Evolutionary conservation across 768 basidiomycete species (phyloP), one percentile per base, ranked within the genome.

Genomic region (Cyathus striatus): DNA sequence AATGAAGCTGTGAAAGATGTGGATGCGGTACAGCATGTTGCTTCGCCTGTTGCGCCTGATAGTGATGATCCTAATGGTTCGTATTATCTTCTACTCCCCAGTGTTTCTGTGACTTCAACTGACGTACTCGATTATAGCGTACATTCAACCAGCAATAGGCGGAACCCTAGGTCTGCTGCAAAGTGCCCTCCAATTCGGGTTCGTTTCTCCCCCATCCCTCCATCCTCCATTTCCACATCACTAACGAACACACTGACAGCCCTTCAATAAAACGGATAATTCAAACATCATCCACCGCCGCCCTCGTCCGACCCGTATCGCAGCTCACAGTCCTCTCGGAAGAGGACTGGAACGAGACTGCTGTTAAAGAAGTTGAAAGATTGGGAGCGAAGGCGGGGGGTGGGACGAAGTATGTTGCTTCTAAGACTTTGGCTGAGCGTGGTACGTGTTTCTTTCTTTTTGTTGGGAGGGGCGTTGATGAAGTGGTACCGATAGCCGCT

Each of bases 1-100:
- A 82, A 87, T 56, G 75, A 84, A 38, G 83, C 79, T 2, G 79
- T 86, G 47, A 75, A 78, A 54, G 83, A 72, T 3, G 75, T 86
- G 6, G 76, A 83, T 42, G 86, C 72, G 1, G 70, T 89, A 38
- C 69, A 61, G 26, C 83, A 86, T 55, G 73, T 72, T 5, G 80
- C 82, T 0, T 82, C 81, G 1, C 81, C 82, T 2, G 70, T 78
- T 53, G 67, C 74, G 42, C 44, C 66, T 38, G 60, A 66, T 5
- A 69, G 63, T 1, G 60, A 62, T 10, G 64, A 74, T 25, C 71
- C 72, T 3, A 23, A 40, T 12, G 38, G 38, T 40, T 10, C 10
- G 35, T 13, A 22, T 7, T 32, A 16, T 12, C 30, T 12, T 12
- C 16, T 24, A 12, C 22, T 2, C 5, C 20, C n/a, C 13, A 18